Percentiles rank a stretch among this genome's conserved stretches.
Conservation (phyloP, 768 basidiomycete genomes). For the Rhizopogon salebrosus region DNA sequence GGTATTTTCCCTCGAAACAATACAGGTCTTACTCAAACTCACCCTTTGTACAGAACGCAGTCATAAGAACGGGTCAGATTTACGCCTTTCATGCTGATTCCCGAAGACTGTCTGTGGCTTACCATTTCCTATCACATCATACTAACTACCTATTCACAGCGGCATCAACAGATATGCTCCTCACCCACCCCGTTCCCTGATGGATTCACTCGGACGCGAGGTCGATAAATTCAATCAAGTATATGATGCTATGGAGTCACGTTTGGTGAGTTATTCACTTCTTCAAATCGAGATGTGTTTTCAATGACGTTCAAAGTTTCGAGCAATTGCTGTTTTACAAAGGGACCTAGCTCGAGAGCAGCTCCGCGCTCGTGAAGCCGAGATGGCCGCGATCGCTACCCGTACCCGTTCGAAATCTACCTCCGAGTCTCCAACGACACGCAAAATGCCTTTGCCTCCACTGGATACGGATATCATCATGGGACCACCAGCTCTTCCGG, state of each 20-base stretch:
- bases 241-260: conserved; percentile 72
- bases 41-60: conserved; percentile 41
- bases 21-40: not conserved
- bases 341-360: conserved; percentile 65
- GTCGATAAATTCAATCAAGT: conserved; percentile 77
- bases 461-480: conserved; percentile 14
- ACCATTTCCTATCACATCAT: not conserved
- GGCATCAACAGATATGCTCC: conserved; percentile 53
- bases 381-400: conserved; percentile 35
- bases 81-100: conserved; percentile 66
- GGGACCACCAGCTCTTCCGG: conserved; percentile 25
- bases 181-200: conserved; percentile 60
- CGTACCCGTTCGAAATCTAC: conserved; percentile 16
- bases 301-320: conserved; percentile 41
- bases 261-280: conserved; percentile 43
- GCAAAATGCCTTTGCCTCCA: conserved; percentile 19
- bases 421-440: conserved; percentile 20
- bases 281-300: not conserved
- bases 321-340: conserved; percentile 66
- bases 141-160: conserved; percentile 27
- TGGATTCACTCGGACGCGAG: conserved; percentile 62
- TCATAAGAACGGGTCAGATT: conserved; percentile 66
- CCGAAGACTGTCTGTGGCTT: conserved; percentile 45
- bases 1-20: conserved; percentile 26
- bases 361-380: conserved; percentile 41